phyloP scores from a whole-genome alignment of 192 early-diverging fungal species.

The Podila epigama region DNA sequence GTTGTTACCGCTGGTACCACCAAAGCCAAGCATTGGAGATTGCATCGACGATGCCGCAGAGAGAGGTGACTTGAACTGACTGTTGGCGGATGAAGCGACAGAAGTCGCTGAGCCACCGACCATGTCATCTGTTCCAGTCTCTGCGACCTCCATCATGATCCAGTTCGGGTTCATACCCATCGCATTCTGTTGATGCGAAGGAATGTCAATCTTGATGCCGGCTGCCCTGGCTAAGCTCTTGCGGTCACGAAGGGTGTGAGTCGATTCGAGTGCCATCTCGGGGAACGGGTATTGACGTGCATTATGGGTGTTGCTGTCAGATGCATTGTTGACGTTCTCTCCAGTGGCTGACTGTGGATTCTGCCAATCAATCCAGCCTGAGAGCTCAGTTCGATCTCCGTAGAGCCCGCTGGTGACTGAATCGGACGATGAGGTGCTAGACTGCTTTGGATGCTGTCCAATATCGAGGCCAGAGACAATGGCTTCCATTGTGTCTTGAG shows the following conservation, averaged over 20 bases:
- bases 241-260: conserved; percentile 30
- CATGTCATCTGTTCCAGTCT: conserved; percentile 5
- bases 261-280: background rate
- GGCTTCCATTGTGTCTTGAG: background rate
- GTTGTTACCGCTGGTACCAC: background rate
- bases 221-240: conserved; percentile 32
- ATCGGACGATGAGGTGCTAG: background rate
- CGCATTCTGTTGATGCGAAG: conserved; percentile 21
- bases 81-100: conserved; percentile 2
- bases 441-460: background rate
- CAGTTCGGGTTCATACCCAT: background rate
- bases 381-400: conserved; percentile 8
- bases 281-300: conserved; percentile 8
- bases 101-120: conserved; percentile 39
- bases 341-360: background rate
- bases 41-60: conserved; percentile 10
- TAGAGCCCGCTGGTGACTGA: conserved; percentile 1
- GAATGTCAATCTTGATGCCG: conserved; percentile 36
- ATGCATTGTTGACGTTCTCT: background rate
- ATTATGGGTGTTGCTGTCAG: background rate
- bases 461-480: conserved; percentile 3
- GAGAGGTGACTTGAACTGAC: background rate
- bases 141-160: background rate
- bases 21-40: conserved; percentile 6
- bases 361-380: conserved; percentile 12